A percentile compares a stretch with the other conserved stretches of the same genome.
phyloP scores from a whole-genome alignment of 2,329 filamentous ascomycete genomes.

The Fusarium sp. region DNA sequence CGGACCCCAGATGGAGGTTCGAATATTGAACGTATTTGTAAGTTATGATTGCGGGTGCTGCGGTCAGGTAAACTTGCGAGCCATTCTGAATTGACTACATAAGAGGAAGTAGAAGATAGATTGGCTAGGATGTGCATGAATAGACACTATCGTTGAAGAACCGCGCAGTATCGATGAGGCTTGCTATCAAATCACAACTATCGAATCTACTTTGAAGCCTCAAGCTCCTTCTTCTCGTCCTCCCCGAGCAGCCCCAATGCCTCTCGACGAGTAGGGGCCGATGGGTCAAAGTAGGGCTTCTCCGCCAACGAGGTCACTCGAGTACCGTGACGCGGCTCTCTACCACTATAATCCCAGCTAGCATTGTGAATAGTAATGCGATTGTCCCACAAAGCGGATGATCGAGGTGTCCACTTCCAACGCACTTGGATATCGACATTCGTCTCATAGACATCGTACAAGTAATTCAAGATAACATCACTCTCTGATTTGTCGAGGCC shows the following conservation, averaged over 20 bases:
- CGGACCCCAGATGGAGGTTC: conserved; percentile 74
- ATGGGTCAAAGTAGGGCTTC: conserved; percentile 73
- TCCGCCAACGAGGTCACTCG: conserved; percentile 77
- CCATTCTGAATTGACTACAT: not conserved
- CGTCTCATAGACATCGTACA: conserved; percentile 75
- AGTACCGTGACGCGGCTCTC: conserved; percentile 75
- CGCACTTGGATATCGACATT: conserved; percentile 78
- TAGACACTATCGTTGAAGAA: too few species aligned
- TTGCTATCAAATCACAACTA: not conserved
- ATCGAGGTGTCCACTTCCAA: conserved; percentile 75
- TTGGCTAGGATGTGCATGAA: too few species aligned
- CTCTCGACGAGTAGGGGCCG: conserved; percentile 73
- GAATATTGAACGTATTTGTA: conserved; percentile 56
- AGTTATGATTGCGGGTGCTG: too few species aligned
- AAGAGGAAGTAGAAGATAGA: not conserved
- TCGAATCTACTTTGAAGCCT: conserved; percentile 2
- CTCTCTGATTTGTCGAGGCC: conserved; percentile 76
- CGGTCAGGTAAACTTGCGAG: too few species aligned
- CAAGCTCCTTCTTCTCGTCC: conserved; percentile 57
- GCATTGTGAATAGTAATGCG: conserved; percentile 79
- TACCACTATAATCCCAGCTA: conserved; percentile 77
- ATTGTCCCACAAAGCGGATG: conserved; percentile 78
- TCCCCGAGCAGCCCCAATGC: conserved; percentile 72
- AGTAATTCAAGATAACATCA: conserved; percentile 72
- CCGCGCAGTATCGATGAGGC: too few species aligned